Percentiles rank a stretch among this genome's conserved stretches.
These are phyloP conservation scores for Alternaria gansuensis DNA, from an alignment of 2,329 filamentous ascomycete genomes.

Conservation along the genomic window DNA sequence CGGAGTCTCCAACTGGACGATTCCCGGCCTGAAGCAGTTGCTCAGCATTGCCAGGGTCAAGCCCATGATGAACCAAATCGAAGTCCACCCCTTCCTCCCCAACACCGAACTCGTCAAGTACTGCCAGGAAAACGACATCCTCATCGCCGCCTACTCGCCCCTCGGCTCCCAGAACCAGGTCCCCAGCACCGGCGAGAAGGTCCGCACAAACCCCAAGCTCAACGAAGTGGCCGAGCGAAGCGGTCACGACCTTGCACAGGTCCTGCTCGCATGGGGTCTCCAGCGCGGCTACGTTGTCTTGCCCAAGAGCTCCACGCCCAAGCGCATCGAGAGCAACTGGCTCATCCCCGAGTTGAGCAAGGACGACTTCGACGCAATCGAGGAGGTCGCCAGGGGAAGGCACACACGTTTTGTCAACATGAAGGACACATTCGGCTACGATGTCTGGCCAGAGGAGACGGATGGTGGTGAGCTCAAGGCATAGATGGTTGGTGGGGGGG, in stretches of 20 bases:
- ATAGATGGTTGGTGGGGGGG: slow-evolving; percentile 22
- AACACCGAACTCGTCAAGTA: slow-evolving; percentile 68
- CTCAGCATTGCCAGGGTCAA: slow-evolving; percentile 70
- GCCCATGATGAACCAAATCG: slow-evolving; percentile 77
- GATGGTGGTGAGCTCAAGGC: slow-evolving; percentile 39
- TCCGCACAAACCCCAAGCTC: slow-evolving; percentile 72
- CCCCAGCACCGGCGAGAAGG: slow-evolving; percentile 72
- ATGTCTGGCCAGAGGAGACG: slow-evolving; percentile 63
- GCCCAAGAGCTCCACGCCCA: slow-evolving; percentile 55
- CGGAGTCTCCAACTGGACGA: slow-evolving; percentile 77
- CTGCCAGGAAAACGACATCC: slow-evolving; percentile 67
- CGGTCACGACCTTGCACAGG: slow-evolving; percentile 77
- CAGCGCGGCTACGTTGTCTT: slow-evolving; percentile 69
- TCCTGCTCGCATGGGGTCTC: slow-evolving; percentile 84
- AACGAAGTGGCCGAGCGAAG: slow-evolving; percentile 75
- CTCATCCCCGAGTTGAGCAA: slow-evolving; percentile 66
- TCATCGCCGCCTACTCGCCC: slow-evolving; percentile 72
- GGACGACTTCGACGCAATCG: slow-evolving; percentile 66
- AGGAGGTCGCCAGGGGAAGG: slow-evolving; percentile 70
- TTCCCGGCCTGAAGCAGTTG: slow-evolving; percentile 73
- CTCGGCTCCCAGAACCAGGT: slow-evolving; percentile 75
- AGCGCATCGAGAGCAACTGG: slow-evolving; percentile 67
- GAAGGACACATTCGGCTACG: slow-evolving; percentile 81
- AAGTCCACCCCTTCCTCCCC: slow-evolving; percentile 78
- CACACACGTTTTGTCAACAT: slow-evolving; percentile 80